Conservation (phyloP, 1,284 basidiomycete species). For the Heterobasidion parviporum region DNA sequence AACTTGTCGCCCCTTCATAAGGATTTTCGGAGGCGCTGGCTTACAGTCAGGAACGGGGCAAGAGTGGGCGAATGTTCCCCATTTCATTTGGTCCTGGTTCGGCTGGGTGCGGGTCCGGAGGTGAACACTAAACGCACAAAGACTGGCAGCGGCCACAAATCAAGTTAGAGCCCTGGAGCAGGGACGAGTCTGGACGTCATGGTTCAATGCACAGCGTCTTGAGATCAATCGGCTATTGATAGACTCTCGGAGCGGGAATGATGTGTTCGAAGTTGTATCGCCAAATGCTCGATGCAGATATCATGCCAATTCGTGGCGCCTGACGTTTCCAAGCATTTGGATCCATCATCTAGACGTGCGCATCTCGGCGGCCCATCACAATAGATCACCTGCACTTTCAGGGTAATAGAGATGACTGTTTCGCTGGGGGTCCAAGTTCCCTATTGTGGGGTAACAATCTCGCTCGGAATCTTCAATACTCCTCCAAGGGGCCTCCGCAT, state of each 20-base stretch:
- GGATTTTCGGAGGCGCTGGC: slow-evolving; percentile 16
- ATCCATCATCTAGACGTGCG: neutral
- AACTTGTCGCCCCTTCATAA: slow-evolving; percentile 19
- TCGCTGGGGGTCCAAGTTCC: too few species aligned
- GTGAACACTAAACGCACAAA: neutral
- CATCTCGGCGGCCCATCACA: neutral
- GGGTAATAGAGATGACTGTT: too few species aligned
- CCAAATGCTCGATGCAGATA: neutral
- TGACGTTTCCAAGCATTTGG: neutral
- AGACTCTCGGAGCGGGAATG: neutral
- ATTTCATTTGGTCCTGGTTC: neutral
- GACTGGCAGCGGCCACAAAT: slow-evolving; percentile 7
- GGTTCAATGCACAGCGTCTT: neutral
- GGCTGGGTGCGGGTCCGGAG: slow-evolving; percentile 9
- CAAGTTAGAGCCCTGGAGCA: slow-evolving; percentile 8
- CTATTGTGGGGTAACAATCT: too few species aligned
- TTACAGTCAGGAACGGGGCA: slow-evolving; percentile 9
- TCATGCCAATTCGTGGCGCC: neutral
- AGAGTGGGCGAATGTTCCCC: slow-evolving; percentile 4
- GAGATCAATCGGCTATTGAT: neutral
- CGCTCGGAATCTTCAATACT: too few species aligned
- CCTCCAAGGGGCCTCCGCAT: too few species aligned
- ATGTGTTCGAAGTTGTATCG: neutral
- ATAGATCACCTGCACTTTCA: neutral
- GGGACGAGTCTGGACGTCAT: neutral